Evolutionary conservation across 345 rosid genomes (phyloP), one percentile per base, ranked within the genome.

Genomic region (Cardiospermum halicacabum): DNA sequence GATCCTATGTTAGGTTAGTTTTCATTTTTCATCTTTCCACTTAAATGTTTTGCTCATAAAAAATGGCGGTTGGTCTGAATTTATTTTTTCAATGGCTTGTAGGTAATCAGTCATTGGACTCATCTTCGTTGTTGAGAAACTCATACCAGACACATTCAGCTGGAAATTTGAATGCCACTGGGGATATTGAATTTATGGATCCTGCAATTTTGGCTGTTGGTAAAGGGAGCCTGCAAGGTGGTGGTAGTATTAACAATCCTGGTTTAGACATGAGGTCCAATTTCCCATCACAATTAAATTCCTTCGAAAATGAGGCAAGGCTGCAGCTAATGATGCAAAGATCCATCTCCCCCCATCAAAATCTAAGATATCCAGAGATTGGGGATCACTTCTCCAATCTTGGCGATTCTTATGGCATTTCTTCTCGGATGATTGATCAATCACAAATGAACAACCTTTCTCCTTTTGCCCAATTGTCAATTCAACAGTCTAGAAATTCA

Each of bases 191-290:
- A 71, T 88, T 93, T 68, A 80, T 88, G 69, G 97, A 90, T 81
- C 96, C 97, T 65, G 97, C 97, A 58, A 90, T 93, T 72, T 79
- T 93, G 77, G 97, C 96, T 9, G 98, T 90, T 74, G 98, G 96
- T 58, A 83, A 81, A 74, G 96, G 90, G 70, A 84, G 85, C 67
- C 72, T 72, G 67, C 87, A 80, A 34, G 77, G 84, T 36, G 91
- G 79, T 61, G 77, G 84, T 36, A 89, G 79, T 61, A 77, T 77
- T 64, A 79, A 67, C 71, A 80, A 58, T 57, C 63, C 79, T 26
- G 86, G 84, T 11, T 66, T 89, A 25, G 94, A 88, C 76, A 53
- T 81, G 71, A 82, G 89, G 64, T 65, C 84, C 32, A 81, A 76
- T 61, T 78, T 71, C 56, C 77, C 80, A 9, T 72, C 80, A 53